Evolutionary conservation across 225 moss, liverwort and hornwort species (phyloP), one percentile per base, ranked within the genome.

Genomic region (Bryum argenteum): DNA sequence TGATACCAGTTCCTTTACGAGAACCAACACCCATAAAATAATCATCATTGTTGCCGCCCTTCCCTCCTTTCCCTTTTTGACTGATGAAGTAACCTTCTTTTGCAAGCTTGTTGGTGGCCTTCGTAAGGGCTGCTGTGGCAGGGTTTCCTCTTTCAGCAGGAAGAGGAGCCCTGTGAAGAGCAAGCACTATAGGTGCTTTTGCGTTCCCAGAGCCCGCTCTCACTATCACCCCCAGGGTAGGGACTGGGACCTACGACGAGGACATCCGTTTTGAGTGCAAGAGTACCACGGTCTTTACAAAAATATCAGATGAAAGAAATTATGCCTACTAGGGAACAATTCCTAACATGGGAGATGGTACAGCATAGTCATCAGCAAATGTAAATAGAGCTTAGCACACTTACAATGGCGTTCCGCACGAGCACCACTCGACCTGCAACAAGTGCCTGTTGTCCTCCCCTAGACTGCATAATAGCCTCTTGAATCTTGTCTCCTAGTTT

Each of bases 41-140:
- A 82, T 98, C 89, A 42, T 98, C 89, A 39, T 94, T 88, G 42
- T 86, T 84, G 78, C 78, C 84, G 78, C 78, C 84, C 80, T 81
- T 89, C 74, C 87, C 94, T 78, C 78, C 84, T 80, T 81, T 89
- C 74, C 87, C 94, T 78, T 98, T 97, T 50, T 86, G 79, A 72
- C 89, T 92, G 44, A 98, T 94, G 61, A 91, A 85, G 71, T 92
- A 98, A 14, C 98, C 98, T 80, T 90, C 89, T 73, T 96, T 87
- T 70, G 91, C 94, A 71, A 91, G 85, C 50, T 89, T 82, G 62
- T 89, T 82, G 38, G 77, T 86, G 67, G 77, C 77, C 69, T 85
- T 84, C 8, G 67, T 64, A 61, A 83, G 76, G 57, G 68, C 87
- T 68, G 77, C 69, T 69, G 72, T 73, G 26, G 75, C 74, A 81